Conservation (phyloP, 306 rosid genomes). For the Dalbergia cultrata region DNA sequence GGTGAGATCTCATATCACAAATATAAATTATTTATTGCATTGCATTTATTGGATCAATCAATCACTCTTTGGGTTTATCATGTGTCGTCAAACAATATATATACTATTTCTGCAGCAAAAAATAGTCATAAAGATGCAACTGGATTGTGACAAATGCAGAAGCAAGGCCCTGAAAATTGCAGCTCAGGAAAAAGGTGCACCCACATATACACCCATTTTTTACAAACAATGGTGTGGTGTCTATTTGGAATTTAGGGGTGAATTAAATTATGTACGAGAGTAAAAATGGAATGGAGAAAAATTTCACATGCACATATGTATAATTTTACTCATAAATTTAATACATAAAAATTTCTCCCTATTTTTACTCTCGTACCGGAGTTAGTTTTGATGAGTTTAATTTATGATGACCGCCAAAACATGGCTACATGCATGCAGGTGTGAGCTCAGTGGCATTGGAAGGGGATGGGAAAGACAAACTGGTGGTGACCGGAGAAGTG, state of each 20-base stretch:
- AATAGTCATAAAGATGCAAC: conserved; percentile 37
- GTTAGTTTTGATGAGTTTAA: neutral
- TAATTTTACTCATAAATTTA: too few relatives aligned
- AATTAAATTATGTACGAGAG: too few relatives aligned
- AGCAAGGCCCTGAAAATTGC: conserved; percentile 43
- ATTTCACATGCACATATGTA: too few relatives aligned
- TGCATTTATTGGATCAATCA: neutral
- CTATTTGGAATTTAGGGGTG: too few relatives aligned
- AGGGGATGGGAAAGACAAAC: conserved; percentile 11
- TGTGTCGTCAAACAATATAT: neutral
- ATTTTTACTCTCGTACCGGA: neutral
- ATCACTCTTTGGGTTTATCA: neutral
- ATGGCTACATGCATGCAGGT: conserved; percentile 7
- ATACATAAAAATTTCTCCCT: too few relatives aligned
- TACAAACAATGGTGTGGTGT: neutral
- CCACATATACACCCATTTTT: neutral
- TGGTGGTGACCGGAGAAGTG: conserved; percentile 43
- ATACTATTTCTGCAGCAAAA: conserved; percentile 41
- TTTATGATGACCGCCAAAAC: neutral
- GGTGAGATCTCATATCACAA: neutral
- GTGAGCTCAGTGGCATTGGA: conserved; percentile 43
- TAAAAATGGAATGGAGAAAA: too few relatives aligned
- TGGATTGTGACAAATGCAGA: conserved; percentile 37
- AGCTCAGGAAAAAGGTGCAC: conserved; percentile 31
- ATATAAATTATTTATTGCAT: neutral